Conservation (phyloP, 1,284 basidiomycete genomes). For the Fomitiporia mediterranea region DNA sequence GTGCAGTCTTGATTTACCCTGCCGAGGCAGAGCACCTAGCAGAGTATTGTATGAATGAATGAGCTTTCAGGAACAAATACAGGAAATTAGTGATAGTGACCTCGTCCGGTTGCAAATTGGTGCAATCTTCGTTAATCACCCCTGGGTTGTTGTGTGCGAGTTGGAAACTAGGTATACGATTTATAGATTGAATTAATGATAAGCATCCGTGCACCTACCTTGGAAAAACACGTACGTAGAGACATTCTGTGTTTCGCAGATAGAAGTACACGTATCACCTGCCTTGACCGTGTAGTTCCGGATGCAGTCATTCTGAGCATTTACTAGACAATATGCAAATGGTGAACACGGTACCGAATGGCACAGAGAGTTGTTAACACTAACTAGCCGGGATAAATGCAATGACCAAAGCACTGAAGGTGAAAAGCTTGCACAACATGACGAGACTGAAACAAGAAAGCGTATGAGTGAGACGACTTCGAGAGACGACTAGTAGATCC, state of each 20-base stretch:
- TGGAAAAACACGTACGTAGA: slow-evolving; percentile 33
- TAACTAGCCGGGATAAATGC: not conserved
- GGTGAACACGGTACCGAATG: too few relatives aligned
- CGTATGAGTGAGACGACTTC: not conserved
- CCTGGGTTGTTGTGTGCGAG: slow-evolving; percentile 38
- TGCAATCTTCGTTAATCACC: slow-evolving; percentile 39
- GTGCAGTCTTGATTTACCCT: slow-evolving; percentile 41
- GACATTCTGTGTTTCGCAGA: slow-evolving; percentile 40
- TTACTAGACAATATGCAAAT: too few relatives aligned
- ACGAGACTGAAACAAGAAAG: not conserved
- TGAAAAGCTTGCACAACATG: not conserved
- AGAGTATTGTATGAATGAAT: not conserved
- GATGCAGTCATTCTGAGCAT: slow-evolving; percentile 29
- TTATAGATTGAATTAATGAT: too few relatives aligned
- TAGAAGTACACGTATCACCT: slow-evolving; percentile 44
- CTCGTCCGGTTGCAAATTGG: slow-evolving; percentile 38
- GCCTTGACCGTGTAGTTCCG: slow-evolving; percentile 38
- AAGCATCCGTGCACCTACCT: not conserved
- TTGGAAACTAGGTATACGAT: slow-evolving; percentile 41
- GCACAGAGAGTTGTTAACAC: not conserved
- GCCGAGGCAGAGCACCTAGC: slow-evolving; percentile 39
- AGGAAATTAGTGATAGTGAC: slow-evolving; percentile 12
- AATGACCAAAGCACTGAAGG: not conserved
- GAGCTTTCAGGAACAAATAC: not conserved
- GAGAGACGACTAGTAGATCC: too few relatives aligned